A percentile compares a stretch with the other conserved stretches of the same genome.
Evolutionary conservation across 2,329 filamentous ascomycete genomes (phyloP).

Genomic region (Gnomoniopsis smithogilvyi): DNA sequence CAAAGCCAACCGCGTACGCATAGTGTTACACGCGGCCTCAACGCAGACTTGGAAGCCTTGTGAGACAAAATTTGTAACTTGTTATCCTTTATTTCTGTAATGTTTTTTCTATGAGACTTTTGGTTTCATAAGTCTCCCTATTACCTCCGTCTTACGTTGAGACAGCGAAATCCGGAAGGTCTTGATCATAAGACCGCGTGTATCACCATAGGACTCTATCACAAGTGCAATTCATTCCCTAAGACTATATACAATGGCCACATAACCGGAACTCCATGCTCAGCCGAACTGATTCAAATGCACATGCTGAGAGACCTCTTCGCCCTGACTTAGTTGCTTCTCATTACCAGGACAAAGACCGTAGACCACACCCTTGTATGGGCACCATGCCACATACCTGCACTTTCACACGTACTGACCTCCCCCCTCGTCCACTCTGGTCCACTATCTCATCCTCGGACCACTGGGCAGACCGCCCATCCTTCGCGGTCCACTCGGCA

Average conservation of each 20-base stretch:
- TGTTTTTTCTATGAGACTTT: neutral
- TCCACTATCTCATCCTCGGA: slow-evolving; percentile 36
- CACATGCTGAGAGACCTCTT: slow-evolving; percentile 2
- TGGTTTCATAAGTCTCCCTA: neutral
- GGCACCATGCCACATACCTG: neutral
- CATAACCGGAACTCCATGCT: neutral
- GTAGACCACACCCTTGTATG: neutral
- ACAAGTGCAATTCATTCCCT: neutral
- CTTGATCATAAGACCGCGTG: neutral
- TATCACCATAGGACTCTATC: neutral
- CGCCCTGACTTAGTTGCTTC: neutral
- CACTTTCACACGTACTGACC: neutral
- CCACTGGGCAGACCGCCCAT: slow-evolving; percentile 31
- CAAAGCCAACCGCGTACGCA: neutral
- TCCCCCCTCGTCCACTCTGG: neutral
- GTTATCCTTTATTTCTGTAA: neutral
- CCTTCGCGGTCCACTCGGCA: slow-evolving; percentile 44
- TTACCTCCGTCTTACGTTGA: neutral
- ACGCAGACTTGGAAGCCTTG: neutral
- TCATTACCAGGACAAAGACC: neutral
- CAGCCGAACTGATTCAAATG: neutral
- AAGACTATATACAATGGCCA: neutral
- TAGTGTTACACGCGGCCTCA: neutral
- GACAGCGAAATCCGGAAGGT: neutral
- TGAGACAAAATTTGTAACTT: neutral